These are phyloP conservation scores for Penicillium sp. DNA, from an alignment of 2,329 filamentous ascomycete genomes.

Conservation along the genomic window DNA sequence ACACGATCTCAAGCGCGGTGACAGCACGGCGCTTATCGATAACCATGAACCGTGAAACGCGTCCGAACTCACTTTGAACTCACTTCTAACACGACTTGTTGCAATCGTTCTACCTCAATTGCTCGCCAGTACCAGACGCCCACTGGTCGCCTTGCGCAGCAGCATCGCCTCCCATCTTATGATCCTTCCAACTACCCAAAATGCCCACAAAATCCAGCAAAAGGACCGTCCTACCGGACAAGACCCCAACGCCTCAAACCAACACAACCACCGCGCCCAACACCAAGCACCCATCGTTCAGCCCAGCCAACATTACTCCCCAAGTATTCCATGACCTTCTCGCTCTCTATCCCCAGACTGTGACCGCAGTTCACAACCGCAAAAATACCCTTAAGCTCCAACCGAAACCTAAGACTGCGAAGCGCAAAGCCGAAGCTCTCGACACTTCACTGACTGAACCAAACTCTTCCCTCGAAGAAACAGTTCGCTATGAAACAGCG, in stretches of 20 bases:
- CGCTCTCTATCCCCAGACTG: conserved; percentile 25
- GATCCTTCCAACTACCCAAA: not conserved
- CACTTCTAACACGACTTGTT: not conserved
- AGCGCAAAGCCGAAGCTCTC: conserved; percentile 2
- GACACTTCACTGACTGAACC: not conserved
- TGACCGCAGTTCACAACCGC: conserved; percentile 22
- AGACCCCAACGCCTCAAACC: not conserved
- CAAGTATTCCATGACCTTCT: conserved; percentile 29
- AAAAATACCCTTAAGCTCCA: conserved; percentile 22
- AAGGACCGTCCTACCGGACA: not conserved
- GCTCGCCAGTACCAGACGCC: not conserved
- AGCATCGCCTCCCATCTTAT: not conserved
- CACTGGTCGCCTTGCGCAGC: too few species aligned
- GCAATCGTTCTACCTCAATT: not conserved
- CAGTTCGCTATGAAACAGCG: conserved; percentile 19
- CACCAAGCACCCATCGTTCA: conserved; percentile 14
- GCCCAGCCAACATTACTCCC: conserved; percentile 25
- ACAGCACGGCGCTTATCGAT: not conserved
- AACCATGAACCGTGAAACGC: not conserved
- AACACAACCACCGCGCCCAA: not conserved
- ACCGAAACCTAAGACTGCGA: conserved; percentile 19
- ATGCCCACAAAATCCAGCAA: not conserved
- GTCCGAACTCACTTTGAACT: not conserved
- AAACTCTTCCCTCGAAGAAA: conserved; percentile 6
- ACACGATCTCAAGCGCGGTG: too few species aligned